Conservation (phyloP, 1,284 basidiomycete genomes). For the Waitea zeae region DNA sequence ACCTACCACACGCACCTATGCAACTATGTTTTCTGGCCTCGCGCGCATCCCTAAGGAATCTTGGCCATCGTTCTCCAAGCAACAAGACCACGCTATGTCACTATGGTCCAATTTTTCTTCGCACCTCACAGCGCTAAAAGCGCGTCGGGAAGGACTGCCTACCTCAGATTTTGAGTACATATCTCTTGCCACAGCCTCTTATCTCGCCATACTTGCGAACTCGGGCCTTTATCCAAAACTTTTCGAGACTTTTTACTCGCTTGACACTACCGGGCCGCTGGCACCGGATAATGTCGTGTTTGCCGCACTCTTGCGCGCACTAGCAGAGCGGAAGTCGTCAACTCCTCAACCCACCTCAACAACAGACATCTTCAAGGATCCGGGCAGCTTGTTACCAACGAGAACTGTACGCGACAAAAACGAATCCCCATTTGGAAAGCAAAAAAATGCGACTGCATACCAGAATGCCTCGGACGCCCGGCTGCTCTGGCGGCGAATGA, state of each 20-base stretch:
- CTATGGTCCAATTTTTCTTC: slow-evolving; percentile 37
- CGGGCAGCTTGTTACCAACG: slow-evolving; percentile 1
- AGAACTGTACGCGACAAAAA: no score
- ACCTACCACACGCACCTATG: slow-evolving; percentile 45
- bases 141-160: slow-evolving; percentile 18
- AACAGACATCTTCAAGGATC: slow-evolving; percentile 2
- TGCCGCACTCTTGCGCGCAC: slow-evolving; percentile 39
- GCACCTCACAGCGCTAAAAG: slow-evolving; percentile 27
- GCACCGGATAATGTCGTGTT: slow-evolving; percentile 39
- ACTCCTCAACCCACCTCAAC: background rate
- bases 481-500: slow-evolving; percentile 46
- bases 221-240: slow-evolving; percentile 39
- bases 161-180: slow-evolving; percentile 24
- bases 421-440: background rate
- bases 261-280: slow-evolving; percentile 37
- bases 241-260: slow-evolving; percentile 52
- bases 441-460: slow-evolving; percentile 1
- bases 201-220: slow-evolving; percentile 45
- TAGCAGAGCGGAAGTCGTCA: slow-evolving; percentile 15
- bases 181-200: slow-evolving; percentile 26
- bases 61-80: slow-evolving; percentile 36
- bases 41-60: slow-evolving; percentile 25
- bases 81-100: slow-evolving; percentile 38
- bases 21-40: slow-evolving; percentile 45
- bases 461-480: slow-evolving; percentile 35